Percentiles rank a stretch among this genome's conserved stretches.
These are phyloP conservation scores for Solanum chiquidenum DNA, from an alignment of 257 asterid genomes.

Conservation along the genomic window DNA sequence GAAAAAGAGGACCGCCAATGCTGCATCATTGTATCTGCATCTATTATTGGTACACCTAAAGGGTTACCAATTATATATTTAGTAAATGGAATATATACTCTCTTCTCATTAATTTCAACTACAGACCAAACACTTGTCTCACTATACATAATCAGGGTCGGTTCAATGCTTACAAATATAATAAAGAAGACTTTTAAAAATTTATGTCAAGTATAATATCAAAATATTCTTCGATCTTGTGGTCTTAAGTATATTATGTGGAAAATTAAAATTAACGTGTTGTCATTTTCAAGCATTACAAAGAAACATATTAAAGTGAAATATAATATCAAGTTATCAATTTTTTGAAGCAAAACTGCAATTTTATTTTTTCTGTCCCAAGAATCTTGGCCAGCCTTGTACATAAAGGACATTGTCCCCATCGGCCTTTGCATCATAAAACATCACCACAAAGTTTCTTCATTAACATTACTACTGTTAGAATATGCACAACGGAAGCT, in stretches of 20 bases:
- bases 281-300: too few species aligned
- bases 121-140: too few species aligned
- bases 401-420: not conserved
- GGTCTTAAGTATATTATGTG: too few species aligned
- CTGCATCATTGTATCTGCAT: not conserved
- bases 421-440: not conserved
- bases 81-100: not conserved
- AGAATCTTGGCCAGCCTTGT: not conserved
- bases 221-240: too few species aligned
- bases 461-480: not conserved
- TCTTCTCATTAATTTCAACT: not conserved
- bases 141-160: too few species aligned
- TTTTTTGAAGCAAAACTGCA: not conserved
- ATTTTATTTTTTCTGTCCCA: not conserved
- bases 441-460: not conserved
- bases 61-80: not conserved
- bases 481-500: too few species aligned
- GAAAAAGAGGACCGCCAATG: not conserved
- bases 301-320: too few species aligned
- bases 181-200: too few species aligned
- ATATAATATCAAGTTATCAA: too few species aligned
- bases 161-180: too few species aligned
- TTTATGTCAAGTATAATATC: too few species aligned
- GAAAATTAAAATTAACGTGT: too few species aligned
- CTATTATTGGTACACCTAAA: not conserved